These are phyloP conservation scores for Russula olivacea DNA, from an alignment of 768 basidiomycete species.

Conservation along the genomic window DNA sequence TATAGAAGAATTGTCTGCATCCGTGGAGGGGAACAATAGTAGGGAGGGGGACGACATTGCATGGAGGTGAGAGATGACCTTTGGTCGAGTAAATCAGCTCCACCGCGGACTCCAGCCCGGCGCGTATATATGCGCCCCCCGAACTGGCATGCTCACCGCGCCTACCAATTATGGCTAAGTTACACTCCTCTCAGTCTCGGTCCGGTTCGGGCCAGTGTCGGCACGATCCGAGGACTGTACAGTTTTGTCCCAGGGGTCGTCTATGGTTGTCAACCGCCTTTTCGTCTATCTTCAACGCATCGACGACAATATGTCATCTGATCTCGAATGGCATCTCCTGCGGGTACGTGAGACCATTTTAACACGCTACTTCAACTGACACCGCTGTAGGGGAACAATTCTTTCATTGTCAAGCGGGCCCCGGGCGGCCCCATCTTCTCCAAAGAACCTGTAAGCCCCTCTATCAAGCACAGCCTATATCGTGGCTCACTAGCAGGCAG, in stretches of 20 bases:
- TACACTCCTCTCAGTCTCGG: not conserved
- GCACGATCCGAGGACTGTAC: conserved; percentile 17
- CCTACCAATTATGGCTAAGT: not conserved
- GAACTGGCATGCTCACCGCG: not conserved
- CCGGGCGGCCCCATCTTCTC: conserved; percentile 75
- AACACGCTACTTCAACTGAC: conserved; percentile 4
- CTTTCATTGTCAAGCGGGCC: conserved; percentile 76
- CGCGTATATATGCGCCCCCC: not conserved
- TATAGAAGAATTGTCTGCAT: conserved; percentile 3
- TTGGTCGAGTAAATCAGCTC: not conserved
- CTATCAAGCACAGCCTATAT: not conserved
- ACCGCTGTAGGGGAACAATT: conserved; percentile 62
- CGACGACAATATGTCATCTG: conserved; percentile 43
- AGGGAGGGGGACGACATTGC: conserved; percentile 2
- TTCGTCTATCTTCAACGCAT: not conserved
- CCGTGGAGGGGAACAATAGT: conserved; percentile 23
- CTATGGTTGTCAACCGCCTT: not conserved
- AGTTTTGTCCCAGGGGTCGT: conserved; percentile 4
- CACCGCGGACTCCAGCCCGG: not conserved
- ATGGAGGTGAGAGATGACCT: not conserved
- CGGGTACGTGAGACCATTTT: conserved; percentile 49
- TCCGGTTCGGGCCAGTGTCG: not conserved
- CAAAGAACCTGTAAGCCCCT: conserved; percentile 64
- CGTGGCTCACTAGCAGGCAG: conserved; percentile 34
- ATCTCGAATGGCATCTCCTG: conserved; percentile 91